A percentile compares a stretch with the other conserved stretches of the same genome.
Evolutionary conservation across 768 basidiomycete genomes (phyloP).

Genomic region (Leccinum disarticulatum): DNA sequence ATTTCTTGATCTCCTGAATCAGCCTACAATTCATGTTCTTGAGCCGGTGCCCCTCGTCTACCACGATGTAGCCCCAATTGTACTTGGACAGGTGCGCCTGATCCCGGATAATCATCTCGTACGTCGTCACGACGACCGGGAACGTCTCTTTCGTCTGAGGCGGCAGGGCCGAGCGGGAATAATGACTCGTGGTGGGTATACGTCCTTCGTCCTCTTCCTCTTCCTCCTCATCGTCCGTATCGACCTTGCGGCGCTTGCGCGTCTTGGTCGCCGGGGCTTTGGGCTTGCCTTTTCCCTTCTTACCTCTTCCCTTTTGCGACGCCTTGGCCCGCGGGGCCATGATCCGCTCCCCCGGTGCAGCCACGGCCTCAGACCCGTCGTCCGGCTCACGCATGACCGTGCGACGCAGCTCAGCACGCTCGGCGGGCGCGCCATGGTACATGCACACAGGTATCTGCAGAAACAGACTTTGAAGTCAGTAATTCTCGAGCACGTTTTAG

Average conservation of each 20-base stretch:
- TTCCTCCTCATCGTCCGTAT: conserved; percentile 12
- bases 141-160: conserved; percentile 43
- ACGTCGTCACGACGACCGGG: conserved; percentile 87
- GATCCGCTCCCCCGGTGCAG: conserved; percentile 25
- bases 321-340: conserved; percentile 21
- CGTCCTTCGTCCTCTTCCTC: conserved; percentile 15
- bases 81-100: conserved; percentile 62
- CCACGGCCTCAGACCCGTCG: conserved; percentile 24
- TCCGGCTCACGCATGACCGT: conserved; percentile 50
- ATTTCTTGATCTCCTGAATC: conserved; percentile 87
- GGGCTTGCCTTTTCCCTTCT: conserved; percentile 6
- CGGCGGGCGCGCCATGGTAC: conserved; percentile 84
- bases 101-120: conserved; percentile 90
- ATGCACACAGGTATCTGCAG: conserved; percentile 79
- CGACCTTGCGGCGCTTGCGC: conserved; percentile 22
- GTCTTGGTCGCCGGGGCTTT: conserved; percentile 12
- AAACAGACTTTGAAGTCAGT: neutral
- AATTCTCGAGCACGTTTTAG: neutral
- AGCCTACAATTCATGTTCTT: conserved; percentile 94
- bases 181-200: conserved; percentile 18
- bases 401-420: conserved; percentile 76
- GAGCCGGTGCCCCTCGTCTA: conserved; percentile 92
- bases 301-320: conserved; percentile 21
- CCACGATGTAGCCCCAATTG: conserved; percentile 90
- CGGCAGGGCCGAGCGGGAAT: conserved; percentile 13